Evolutionary conservation across 2,329 filamentous ascomycete species (phyloP).

Genomic region (Beauveria bassiana): DNA sequence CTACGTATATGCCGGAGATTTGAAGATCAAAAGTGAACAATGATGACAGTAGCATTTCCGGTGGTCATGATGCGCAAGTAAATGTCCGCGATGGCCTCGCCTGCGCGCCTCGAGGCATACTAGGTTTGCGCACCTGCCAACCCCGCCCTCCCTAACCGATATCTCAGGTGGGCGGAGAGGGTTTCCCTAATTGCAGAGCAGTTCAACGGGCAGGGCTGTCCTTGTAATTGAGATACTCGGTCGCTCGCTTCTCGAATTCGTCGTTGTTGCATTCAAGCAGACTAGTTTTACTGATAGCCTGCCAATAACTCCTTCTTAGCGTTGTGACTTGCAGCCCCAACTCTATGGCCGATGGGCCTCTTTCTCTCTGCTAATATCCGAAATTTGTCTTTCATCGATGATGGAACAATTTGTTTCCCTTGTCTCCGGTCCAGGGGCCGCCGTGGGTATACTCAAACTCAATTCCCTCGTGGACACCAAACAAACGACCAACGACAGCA

Average conservation of each 20-base stretch:
- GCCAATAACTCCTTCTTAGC: background rate
- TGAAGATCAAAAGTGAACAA: background rate
- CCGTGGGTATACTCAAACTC: background rate
- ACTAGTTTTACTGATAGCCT: too few relatives aligned
- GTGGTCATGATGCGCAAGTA: too few relatives aligned
- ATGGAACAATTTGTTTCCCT: background rate
- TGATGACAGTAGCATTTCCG: background rate
- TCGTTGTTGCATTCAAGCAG: background rate
- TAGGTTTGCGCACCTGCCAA: too few relatives aligned
- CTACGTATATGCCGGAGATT: background rate
- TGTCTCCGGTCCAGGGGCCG: background rate
- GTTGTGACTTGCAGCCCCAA: background rate
- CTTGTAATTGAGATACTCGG: background rate
- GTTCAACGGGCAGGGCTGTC: background rate
- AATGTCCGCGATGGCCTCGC: too few relatives aligned
- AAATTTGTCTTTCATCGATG: background rate
- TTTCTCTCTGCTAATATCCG: background rate
- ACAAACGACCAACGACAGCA: background rate
- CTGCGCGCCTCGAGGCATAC: too few relatives aligned
- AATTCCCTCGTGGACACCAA: background rate
- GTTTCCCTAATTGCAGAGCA: background rate
- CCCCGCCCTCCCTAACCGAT: too few relatives aligned
- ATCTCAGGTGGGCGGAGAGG: too few relatives aligned
- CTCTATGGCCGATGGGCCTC: background rate
- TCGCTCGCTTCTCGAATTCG: background rate